Evolutionary conservation across 2,329 filamentous ascomycete species (phyloP).

Genomic region (Ophiostoma sp.): DNA sequence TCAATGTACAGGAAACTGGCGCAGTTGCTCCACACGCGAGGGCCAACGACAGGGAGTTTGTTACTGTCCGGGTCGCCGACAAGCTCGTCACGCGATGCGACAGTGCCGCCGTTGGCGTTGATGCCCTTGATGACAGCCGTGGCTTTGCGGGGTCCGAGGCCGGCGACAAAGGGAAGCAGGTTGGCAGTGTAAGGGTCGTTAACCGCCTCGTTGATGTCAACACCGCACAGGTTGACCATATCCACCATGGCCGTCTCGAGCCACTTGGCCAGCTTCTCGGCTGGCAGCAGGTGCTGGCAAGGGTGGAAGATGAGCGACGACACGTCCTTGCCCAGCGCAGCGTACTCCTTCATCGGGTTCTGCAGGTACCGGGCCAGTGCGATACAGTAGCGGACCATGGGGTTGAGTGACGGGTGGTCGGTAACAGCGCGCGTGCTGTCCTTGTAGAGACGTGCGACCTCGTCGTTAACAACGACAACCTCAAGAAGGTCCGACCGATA

Average conservation of each 20-base stretch:
- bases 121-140: slow-evolving; percentile 81
- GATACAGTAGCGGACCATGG: slow-evolving; percentile 82
- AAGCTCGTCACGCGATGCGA: slow-evolving; percentile 79
- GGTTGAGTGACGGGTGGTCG: slow-evolving; percentile 75
- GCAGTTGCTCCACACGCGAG: slow-evolving; percentile 92
- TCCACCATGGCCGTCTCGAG: slow-evolving; percentile 97
- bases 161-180: slow-evolving; percentile 83
- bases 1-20: slow-evolving; percentile 91
- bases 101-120: slow-evolving; percentile 80
- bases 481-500: slow-evolving; percentile 76
- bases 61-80: slow-evolving; percentile 80
- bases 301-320: slow-evolving; percentile 82
- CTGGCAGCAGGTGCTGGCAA: slow-evolving; percentile 80
- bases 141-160: slow-evolving; percentile 87
- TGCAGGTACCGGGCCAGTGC: slow-evolving; percentile 87
- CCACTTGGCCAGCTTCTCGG: slow-evolving; percentile 79
- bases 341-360: slow-evolving; percentile 94
- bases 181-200: slow-evolving; percentile 76
- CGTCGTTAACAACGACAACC: slow-evolving; percentile 88
- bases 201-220: slow-evolving; percentile 90
- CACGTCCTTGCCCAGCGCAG: slow-evolving; percentile 82
- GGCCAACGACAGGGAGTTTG: slow-evolving; percentile 73
- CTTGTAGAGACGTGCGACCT: slow-evolving; percentile 94
- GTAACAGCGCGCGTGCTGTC: slow-evolving; percentile 72
- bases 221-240: slow-evolving; percentile 94